Base-by-base conservation (phyloP, 345 rosid genomes). In the Carallia brachiata region DNA sequence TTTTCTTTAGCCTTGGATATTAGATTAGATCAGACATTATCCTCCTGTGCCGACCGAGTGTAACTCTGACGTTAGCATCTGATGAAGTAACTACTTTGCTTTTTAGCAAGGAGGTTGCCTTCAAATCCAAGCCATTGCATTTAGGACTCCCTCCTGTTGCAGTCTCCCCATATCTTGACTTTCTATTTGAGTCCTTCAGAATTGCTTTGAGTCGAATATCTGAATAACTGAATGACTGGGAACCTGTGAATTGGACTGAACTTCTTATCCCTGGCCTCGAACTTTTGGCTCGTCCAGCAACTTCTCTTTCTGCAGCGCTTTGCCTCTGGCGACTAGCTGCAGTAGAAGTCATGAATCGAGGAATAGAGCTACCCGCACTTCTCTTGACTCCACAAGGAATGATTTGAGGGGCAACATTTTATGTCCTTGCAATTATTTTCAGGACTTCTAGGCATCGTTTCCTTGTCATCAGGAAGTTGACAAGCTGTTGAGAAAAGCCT, bases 331-430 rank as follows among this genome's bases (percentile, higher is more conserved):
- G 89, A 77, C 98, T 93, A n/a, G 98, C 89, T 4, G 58, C 96
- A 8, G 97, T 93, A 4, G 98, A 84, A 17, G 84, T 73, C 98
- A 93, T 93, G 82, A 91, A 93, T 55, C 93, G 86, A 32, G 98
- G 97, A 31, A 79, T 61, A 55, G 73, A 72, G 36, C 80, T 71
- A 8, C 62, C 62, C 56, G 27, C 61, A 16, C 19, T 76, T 73
- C 74, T 70, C 75, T 79, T 84, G 1, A 65, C 68, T 44, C 67
- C 59, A 63, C 77, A 81, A n/a, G 77, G 80, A 52, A 81, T 63
- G 65, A 76, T 28, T 70, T 17, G 72, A 6, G 83, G 82, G 19
- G 84, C 80, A 57, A 8, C 56, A 50, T 62, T 62, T 52, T 2
- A 63, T 76, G 70, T 85, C 86, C 50, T 75, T 72, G 6, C 36